These are phyloP conservation scores for Castanea crenata DNA, from an alignment of 306 rosid species.

Conservation along the genomic window DNA sequence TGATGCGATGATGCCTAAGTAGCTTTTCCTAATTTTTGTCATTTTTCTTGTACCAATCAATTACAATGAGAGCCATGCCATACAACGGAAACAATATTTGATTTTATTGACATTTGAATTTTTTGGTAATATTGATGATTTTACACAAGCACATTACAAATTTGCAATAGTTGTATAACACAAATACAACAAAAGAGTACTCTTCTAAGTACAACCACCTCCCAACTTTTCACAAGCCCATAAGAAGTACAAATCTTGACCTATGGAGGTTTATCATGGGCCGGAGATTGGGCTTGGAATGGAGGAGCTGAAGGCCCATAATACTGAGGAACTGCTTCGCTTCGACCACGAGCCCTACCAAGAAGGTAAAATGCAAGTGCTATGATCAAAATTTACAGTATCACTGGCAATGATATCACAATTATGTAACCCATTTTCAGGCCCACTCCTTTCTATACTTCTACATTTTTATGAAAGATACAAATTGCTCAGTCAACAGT, in stretches of 20 bases:
- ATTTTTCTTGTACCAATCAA: no score
- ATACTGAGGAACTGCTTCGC: conserved; percentile 25
- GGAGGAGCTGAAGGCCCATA: conserved; percentile 55
- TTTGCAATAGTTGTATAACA: neutral
- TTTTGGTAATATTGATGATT: no score
- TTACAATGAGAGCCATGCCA: no score
- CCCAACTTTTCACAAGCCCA: neutral
- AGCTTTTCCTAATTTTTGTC: no score
- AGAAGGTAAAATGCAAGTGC: conserved; percentile 51
- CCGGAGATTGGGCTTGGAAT: conserved; percentile 21
- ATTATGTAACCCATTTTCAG: conserved; percentile 33
- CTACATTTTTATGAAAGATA: neutral
- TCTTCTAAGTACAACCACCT: neutral
- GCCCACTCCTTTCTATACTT: neutral
- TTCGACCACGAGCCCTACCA: conserved; percentile 40
- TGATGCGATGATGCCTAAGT: no score
- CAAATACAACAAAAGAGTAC: neutral
- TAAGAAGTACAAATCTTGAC: neutral
- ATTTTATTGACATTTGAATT: no score
- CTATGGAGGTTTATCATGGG: conserved; percentile 18
- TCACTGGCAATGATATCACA: conserved; percentile 50
- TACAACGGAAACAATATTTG: no score
- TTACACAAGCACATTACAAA: neutral
- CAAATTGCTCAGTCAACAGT: no score
- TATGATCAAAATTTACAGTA: conserved; percentile 46